Conservation (phyloP, 2,329 filamentous ascomycete species). For the Leptographium lundbergii region DNA sequence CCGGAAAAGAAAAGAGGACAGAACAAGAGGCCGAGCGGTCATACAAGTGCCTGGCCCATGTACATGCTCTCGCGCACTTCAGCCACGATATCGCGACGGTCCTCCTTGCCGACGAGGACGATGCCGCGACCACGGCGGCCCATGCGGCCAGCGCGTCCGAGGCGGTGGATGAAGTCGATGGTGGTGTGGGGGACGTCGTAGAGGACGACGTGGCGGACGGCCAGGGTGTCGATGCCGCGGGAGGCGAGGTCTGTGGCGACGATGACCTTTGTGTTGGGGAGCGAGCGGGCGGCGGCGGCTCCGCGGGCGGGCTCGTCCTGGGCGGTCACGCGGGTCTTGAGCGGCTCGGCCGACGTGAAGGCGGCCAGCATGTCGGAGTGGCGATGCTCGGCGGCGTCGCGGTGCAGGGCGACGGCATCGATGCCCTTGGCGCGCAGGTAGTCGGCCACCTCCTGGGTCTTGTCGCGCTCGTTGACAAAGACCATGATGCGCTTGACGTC, state of each 20-base stretch:
- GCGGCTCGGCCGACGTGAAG: conserved; percentile 49
- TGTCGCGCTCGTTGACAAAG: conserved; percentile 16
- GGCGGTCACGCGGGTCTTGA: conserved; percentile 13
- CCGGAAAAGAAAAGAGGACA: not conserved
- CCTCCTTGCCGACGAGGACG: conserved; percentile 79
- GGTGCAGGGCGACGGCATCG: conserved; percentile 70
- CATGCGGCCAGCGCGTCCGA: conserved; percentile 88
- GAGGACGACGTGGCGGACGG: conserved; percentile 80
- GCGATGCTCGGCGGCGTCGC: conserved; percentile 69
- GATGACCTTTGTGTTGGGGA: conserved; percentile 76
- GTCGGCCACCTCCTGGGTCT: conserved; percentile 61
- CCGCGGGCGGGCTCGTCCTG: conserved; percentile 1
- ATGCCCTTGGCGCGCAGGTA: conserved; percentile 79
- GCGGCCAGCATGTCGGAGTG: conserved; percentile 63
- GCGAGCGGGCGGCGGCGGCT: conserved; percentile 29
- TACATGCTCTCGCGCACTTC: conserved; percentile 89
- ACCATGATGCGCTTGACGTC: conserved; percentile 61
- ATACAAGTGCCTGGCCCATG: conserved; percentile 66
- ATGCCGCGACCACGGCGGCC: conserved; percentile 78
- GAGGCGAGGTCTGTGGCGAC: conserved; percentile 91
- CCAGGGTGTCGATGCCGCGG: conserved; percentile 84
- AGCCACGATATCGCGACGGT: conserved; percentile 77
- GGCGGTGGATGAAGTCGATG: conserved; percentile 94
- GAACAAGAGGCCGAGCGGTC: conserved; percentile 17
- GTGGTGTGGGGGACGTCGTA: conserved; percentile 98